phyloP scores from a whole-genome alignment of 1,284 basidiomycete species.

The Boletus semigastroideus region DNA sequence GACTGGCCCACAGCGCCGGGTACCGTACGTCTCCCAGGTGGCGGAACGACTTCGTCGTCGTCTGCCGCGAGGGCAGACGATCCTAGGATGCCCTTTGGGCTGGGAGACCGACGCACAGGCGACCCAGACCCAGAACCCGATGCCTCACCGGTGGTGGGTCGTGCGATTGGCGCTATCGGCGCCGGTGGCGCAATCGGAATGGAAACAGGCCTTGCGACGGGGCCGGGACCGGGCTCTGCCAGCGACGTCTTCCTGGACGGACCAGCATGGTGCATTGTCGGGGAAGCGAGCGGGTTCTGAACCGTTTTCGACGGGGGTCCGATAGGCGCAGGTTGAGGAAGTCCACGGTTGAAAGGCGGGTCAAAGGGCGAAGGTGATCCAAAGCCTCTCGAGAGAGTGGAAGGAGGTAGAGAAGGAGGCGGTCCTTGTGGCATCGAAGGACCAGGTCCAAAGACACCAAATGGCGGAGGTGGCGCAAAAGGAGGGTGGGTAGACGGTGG shows the following conservation, averaged over 20 bases:
- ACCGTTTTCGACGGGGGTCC: conserved; percentile 49
- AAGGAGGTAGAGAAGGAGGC: conserved; percentile 48
- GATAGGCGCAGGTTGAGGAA: conserved; percentile 51
- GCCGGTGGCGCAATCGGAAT: conserved; percentile 42
- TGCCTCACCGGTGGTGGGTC: conserved; percentile 43
- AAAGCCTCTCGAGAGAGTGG: conserved; percentile 52
- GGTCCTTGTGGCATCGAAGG: conserved; percentile 43
- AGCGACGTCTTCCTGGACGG: conserved; percentile 36
- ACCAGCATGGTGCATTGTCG: conserved; percentile 37
- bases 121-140: conserved; percentile 62
- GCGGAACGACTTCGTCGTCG: conserved; percentile 73
- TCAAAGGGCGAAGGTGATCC: conserved; percentile 51
- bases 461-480: conserved; percentile 47
- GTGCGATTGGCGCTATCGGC: conserved; percentile 38
- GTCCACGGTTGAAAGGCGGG: conserved; percentile 39
- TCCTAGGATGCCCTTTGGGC: conserved; percentile 70
- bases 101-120: conserved; percentile 63
- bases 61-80: conserved; percentile 75
- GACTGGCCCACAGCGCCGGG: conserved; percentile 45
- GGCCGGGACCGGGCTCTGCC: conserved; percentile 48
- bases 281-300: conserved; percentile 40
- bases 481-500: conserved; percentile 48
- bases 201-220: conserved; percentile 54
- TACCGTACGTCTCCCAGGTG: conserved; percentile 43
- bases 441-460: conserved; percentile 45